These are phyloP conservation scores for Saitozyma sp. DNA, from an alignment of 768 basidiomycete genomes.

Conservation along the genomic window DNA sequence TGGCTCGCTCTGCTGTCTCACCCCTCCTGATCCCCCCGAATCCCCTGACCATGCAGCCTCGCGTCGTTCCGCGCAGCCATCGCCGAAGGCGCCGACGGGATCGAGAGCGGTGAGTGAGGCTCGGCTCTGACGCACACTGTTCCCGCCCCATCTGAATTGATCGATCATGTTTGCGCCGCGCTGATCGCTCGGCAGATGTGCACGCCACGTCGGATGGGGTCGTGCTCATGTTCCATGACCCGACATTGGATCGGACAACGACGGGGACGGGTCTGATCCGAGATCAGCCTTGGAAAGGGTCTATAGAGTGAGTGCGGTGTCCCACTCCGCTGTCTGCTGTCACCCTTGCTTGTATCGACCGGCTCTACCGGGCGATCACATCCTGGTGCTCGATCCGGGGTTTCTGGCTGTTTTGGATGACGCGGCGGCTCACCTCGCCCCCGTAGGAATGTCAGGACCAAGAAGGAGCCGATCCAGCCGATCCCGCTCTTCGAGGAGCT, in stretches of 20 bases:
- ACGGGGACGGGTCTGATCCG: constrained; percentile 50
- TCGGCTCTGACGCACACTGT: too few species aligned
- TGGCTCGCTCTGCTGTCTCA: too few species aligned
- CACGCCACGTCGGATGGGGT: constrained; percentile 49
- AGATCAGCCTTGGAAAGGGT: constrained; percentile 48
- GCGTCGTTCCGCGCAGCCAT: constrained; percentile 51
- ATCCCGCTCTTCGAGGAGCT: constrained; percentile 52
- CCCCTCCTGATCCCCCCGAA: too few species aligned
- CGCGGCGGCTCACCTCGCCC: background rate
- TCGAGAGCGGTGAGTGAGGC: constrained; percentile 45
- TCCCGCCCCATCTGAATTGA: background rate
- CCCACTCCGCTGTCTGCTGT: background rate
- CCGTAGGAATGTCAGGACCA: constrained; percentile 51
- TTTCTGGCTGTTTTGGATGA: background rate
- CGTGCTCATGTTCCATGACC: constrained; percentile 54
- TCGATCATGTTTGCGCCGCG: background rate
- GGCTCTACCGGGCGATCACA: too few species aligned
- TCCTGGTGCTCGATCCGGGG: too few species aligned
- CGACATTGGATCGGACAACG: constrained; percentile 52
- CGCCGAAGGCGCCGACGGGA: constrained; percentile 47
- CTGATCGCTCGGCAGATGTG: constrained; percentile 33
- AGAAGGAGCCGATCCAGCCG: constrained; percentile 50
- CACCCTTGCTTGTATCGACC: background rate
- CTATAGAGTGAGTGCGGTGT: constrained; percentile 43
- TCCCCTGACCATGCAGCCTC: constrained; percentile 9